Conservation (phyloP, 768 basidiomycete genomes). For the Xerocomus potaroensis region DNA sequence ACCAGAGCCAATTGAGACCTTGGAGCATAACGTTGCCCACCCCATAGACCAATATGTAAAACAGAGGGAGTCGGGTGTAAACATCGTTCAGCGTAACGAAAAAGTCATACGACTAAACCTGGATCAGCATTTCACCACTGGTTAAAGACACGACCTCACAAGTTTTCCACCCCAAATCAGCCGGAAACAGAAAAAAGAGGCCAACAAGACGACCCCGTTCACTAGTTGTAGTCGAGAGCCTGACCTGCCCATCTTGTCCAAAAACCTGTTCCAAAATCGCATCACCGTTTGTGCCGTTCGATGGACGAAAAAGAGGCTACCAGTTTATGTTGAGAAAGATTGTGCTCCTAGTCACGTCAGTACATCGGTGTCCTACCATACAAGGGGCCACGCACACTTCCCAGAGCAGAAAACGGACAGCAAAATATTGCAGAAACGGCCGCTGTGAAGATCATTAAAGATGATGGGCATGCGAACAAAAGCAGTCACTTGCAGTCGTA, state of each 20-base stretch:
- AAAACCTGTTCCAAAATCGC: slow-evolving; percentile 43
- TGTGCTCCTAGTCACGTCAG: slow-evolving; percentile 52
- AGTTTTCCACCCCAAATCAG: slow-evolving; percentile 64
- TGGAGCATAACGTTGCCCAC: slow-evolving; percentile 64
- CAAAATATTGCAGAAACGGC: slow-evolving; percentile 79
- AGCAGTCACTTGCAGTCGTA: slow-evolving; percentile 54
- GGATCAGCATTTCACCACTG: slow-evolving; percentile 2
- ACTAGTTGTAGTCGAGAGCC: slow-evolving; percentile 63
- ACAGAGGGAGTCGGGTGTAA: slow-evolving; percentile 48
- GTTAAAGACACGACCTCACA: slow-evolving; percentile 14
- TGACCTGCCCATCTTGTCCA: slow-evolving; percentile 73
- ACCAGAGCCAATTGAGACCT: slow-evolving; percentile 78
- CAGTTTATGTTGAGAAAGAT: slow-evolving; percentile 88
- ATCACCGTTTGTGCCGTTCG: neutral
- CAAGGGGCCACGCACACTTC: slow-evolving; percentile 51
- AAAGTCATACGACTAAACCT: slow-evolving; percentile 60
- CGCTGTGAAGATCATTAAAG: slow-evolving; percentile 35
- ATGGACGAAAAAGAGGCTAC: slow-evolving; percentile 37
- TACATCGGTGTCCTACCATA: neutral
- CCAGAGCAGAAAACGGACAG: slow-evolving; percentile 75
- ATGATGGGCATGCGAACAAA: neutral
- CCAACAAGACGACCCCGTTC: slow-evolving; percentile 66
- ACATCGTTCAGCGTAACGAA: slow-evolving; percentile 52
- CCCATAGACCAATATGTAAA: slow-evolving; percentile 49
- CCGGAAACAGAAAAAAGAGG: slow-evolving; percentile 65